Conservation (phyloP, 1,139 yeast species). For the Hyphopichia fennica region DNA sequence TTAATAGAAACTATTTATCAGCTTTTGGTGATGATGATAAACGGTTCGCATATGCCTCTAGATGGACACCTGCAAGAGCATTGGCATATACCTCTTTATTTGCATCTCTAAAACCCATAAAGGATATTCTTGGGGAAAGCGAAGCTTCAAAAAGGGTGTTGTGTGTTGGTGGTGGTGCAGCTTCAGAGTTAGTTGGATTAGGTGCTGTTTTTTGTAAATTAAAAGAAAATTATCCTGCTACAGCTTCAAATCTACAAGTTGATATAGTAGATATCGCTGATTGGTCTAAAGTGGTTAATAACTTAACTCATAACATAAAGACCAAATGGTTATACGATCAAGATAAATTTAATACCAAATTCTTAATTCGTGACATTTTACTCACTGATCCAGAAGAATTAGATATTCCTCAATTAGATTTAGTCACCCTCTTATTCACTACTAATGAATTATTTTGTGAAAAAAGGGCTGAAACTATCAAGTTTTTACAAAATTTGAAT, state of each 20-base stretch:
- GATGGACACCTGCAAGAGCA: slow-evolving; percentile 88
- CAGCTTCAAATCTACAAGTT: slow-evolving; percentile 40
- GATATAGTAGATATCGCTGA: slow-evolving; percentile 74
- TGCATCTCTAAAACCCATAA: slow-evolving; percentile 46
- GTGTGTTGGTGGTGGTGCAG: slow-evolving; percentile 88
- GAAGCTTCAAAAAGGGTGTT: slow-evolving; percentile 40
- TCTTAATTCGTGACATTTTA: slow-evolving; percentile 52
- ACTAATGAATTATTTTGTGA: slow-evolving; percentile 79
- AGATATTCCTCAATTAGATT: slow-evolving; percentile 22
- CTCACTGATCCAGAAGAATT: slow-evolving; percentile 10
- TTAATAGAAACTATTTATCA: slow-evolving; percentile 62
- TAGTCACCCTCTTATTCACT: slow-evolving; percentile 77
- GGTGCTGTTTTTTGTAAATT: slow-evolving; percentile 57
- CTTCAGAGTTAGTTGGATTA: slow-evolving; percentile 75
- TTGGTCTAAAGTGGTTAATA: slow-evolving; percentile 59
- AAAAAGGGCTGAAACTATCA: slow-evolving; percentile 60
- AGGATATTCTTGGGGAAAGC: slow-evolving; percentile 33
- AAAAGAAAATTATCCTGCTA: slow-evolving; percentile 38
- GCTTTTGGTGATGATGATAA: slow-evolving; percentile 69
- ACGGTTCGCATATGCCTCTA: slow-evolving; percentile 71
- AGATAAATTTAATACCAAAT: slow-evolving; percentile 43
- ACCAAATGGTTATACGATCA: slow-evolving; percentile 52
- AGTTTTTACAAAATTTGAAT: slow-evolving; percentile 54
- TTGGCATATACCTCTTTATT: slow-evolving; percentile 71
- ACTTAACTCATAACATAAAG: slow-evolving; percentile 42